Evolutionary conservation across 2,329 filamentous ascomycete species (phyloP).

Genomic region (Botrytis galanthina): DNA sequence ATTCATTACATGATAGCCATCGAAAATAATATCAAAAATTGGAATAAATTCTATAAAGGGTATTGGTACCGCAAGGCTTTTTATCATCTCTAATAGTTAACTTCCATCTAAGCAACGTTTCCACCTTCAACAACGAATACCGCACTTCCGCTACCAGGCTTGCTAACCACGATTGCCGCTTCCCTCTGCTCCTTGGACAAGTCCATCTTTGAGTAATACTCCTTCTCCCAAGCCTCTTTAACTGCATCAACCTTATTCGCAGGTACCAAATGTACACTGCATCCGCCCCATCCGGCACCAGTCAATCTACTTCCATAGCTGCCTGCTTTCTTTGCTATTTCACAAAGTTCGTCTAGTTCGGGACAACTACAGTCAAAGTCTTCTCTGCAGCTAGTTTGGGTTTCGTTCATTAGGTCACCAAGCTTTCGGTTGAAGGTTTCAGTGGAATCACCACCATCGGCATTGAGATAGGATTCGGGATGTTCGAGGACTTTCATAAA

Average conservation of each 20-base stretch:
- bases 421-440: constrained; percentile 63
- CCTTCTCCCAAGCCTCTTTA: constrained; percentile 70
- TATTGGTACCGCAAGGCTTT: neutral
- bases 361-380: constrained; percentile 89
- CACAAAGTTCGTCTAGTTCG: constrained; percentile 86
- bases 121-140: constrained; percentile 45
- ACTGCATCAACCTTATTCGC: constrained; percentile 77
- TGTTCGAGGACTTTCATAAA: constrained; percentile 77
- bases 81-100: neutral
- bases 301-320: constrained; percentile 84
- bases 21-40: too few relatives aligned
- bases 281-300: constrained; percentile 95
- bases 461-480: constrained; percentile 40
- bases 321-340: constrained; percentile 73
- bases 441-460: constrained; percentile 45
- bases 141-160: constrained; percentile 73
- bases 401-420: constrained; percentile 82
- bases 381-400: constrained; percentile 82
- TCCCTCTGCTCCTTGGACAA: constrained; percentile 69
- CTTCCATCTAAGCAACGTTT: constrained; percentile 20
- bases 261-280: constrained; percentile 89
- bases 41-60: neutral
- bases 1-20: too few relatives aligned
- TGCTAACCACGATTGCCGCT: constrained; percentile 82
- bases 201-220: constrained; percentile 74